A percentile compares a stretch with the other conserved stretches of the same genome.
phyloP scores from a whole-genome alignment of 1,284 basidiomycete species.

The Megacollybia platyphylla region DNA sequence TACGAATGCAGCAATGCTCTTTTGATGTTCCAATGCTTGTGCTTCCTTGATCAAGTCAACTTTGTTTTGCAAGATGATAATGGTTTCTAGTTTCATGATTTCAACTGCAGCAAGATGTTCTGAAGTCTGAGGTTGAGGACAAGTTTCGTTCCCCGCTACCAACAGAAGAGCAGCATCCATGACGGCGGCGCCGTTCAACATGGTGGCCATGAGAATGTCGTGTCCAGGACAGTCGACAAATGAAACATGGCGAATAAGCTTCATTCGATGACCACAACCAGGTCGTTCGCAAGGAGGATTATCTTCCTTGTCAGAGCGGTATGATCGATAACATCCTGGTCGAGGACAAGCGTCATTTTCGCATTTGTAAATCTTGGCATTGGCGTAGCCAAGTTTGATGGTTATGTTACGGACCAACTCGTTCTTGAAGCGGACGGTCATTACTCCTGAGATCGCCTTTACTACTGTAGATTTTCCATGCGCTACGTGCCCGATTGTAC shows the following conservation, averaged over 20 bases:
- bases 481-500: slow-evolving; percentile 95
- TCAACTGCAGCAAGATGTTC: slow-evolving; percentile 98
- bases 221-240: slow-evolving; percentile 96
- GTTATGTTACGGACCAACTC: slow-evolving; percentile 98
- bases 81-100: slow-evolving; percentile 98
- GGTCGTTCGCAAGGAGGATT: slow-evolving; percentile 88
- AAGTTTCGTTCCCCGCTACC: slow-evolving; percentile 95
- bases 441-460: slow-evolving; percentile 98
- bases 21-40: slow-evolving; percentile 86
- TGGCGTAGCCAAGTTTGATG: slow-evolving; percentile 97
- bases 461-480: slow-evolving; percentile 99
- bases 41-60: slow-evolving; percentile 91
- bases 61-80: slow-evolving; percentile 97
- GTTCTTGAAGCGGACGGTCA: slow-evolving; percentile 98
- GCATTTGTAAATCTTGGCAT: slow-evolving; percentile 99
- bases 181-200: slow-evolving; percentile 99
- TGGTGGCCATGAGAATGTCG: slow-evolving; percentile 98
- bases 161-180: slow-evolving; percentile 97
- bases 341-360: slow-evolving; percentile 87
- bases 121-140: slow-evolving; percentile 97
- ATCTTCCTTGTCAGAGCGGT: slow-evolving; percentile 89
- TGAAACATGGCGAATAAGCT: slow-evolving; percentile 87
- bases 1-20: slow-evolving; percentile 87
- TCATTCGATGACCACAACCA: slow-evolving; percentile 85
- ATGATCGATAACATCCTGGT: slow-evolving; percentile 90